Conservation (phyloP, 1,139 yeast species). For the Lodderomyces oxycetoniae region DNA sequence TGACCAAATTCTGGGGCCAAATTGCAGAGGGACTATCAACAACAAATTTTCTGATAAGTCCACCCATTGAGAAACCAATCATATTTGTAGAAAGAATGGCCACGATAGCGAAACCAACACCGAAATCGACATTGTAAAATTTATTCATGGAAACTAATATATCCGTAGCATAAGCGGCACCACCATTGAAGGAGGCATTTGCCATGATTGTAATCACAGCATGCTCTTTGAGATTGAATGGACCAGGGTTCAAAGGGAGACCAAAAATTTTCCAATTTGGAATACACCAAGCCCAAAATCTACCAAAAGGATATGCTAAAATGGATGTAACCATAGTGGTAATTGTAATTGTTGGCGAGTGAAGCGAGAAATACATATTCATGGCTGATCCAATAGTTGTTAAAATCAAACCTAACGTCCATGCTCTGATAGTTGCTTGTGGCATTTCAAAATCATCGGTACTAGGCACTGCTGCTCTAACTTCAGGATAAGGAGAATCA, state of each 20-base stretch:
- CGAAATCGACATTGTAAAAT: constrained; percentile 42
- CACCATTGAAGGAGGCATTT: constrained; percentile 44
- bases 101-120: constrained; percentile 40
- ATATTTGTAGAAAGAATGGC: constrained; percentile 55
- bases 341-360: constrained; percentile 51
- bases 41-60: constrained; percentile 50
- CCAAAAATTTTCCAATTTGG: constrained; percentile 45
- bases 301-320: constrained; percentile 61
- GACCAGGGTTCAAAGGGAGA: constrained; percentile 52
- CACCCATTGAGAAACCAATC: constrained; percentile 64
- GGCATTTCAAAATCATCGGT: constrained; percentile 52
- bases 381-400: constrained; percentile 58
- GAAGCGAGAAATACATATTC: constrained; percentile 57
- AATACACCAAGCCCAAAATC: constrained; percentile 43
- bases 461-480: constrained; percentile 64
- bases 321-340: constrained; percentile 55
- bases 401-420: constrained; percentile 52
- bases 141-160: constrained; percentile 52
- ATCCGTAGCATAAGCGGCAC: constrained; percentile 60
- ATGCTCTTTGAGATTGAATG: constrained; percentile 63
- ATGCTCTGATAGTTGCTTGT: constrained; percentile 59
- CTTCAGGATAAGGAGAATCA: constrained; percentile 67
- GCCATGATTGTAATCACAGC: constrained; percentile 59
- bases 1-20: constrained; percentile 60
- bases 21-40: constrained; percentile 61